Base-by-base conservation (phyloP, 345 rosid species). In the Fremontodendron californicum region DNA sequence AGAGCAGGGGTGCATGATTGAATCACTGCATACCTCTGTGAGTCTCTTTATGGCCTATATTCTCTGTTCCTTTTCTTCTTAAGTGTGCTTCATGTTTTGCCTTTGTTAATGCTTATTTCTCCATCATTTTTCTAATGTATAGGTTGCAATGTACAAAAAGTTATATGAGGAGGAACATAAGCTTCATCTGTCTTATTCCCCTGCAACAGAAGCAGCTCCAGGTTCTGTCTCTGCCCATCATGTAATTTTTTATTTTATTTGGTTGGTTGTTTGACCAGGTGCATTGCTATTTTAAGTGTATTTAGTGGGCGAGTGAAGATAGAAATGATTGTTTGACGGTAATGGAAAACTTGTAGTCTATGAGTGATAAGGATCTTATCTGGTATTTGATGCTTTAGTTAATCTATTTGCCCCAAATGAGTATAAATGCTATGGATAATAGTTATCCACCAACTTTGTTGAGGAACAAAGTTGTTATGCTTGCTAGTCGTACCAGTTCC, bases 71-170 rank as follows among this genome's bases (percentile, higher is more conserved):
- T 21, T 15, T 70, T 33, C 29, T 64, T 54, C 70, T 70, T 73
- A 19, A 51, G 29, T 29, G 18, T 71, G 25, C 48, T 58, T 79
- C 39, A 37, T 21, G 42, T 43, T 74, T 46, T 46, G 51, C n/a
- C 25, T 16, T 46, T 25, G 42, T 78, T 18, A 21, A 6, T 62
- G 1, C 13, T 43, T 76, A 8, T 27, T 25, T 54, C 10, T 39
- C 49, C 42, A 65, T 23, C 76, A 54, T 72, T 71, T 43, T 25
- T 43, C 21, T 73, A 25, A 25, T 37, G 43, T 27, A 63, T 78
- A 95, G 99, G 98, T 95, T 85, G 92, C 95, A 37, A 90, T 90
- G 98, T 95, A 95, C 81, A 95, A 88, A 84, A 90, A 92, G 81
- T 78, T 95, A 51, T 95, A 92, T 78, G 99, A 95, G 81, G 97